Conservation (phyloP, 2,329 filamentous ascomycete genomes). For the Ceratocystis harringtonii region DNA sequence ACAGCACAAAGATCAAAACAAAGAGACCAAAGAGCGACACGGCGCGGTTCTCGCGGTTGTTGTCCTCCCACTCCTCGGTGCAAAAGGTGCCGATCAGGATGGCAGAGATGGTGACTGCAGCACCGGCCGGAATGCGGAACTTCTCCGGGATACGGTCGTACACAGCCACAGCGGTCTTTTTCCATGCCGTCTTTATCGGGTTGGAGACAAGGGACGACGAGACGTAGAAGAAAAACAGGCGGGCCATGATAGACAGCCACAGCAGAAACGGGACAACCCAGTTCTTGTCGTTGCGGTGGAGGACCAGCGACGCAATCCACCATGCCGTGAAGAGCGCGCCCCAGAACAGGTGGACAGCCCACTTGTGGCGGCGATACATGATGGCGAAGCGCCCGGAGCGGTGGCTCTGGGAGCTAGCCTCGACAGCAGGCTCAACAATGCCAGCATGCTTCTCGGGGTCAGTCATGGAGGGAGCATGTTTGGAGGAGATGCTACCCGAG, state of each 20-base stretch:
- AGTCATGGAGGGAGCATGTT: slow-evolving; percentile 19
- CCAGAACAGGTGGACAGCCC: slow-evolving; percentile 33
- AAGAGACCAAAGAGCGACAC: slow-evolving; percentile 65
- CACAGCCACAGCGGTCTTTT: slow-evolving; percentile 43
- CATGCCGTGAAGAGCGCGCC: slow-evolving; percentile 39
- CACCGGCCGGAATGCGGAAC: slow-evolving; percentile 40
- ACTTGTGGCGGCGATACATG: slow-evolving; percentile 32
- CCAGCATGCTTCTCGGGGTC: slow-evolving; percentile 27
- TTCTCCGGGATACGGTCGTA: slow-evolving; percentile 49
- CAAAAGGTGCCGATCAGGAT: slow-evolving; percentile 68
- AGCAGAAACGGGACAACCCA: slow-evolving; percentile 78
- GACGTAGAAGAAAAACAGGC: slow-evolving; percentile 59
- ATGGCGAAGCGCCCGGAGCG: slow-evolving; percentile 21
- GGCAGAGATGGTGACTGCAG: slow-evolving; percentile 47
- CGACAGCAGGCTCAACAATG: slow-evolving; percentile 20
- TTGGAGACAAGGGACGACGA: slow-evolving; percentile 50
- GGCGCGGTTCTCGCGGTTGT: slow-evolving; percentile 65
- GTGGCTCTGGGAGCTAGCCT: slow-evolving; percentile 19
- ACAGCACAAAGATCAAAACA: slow-evolving; percentile 55
- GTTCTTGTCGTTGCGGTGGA: slow-evolving; percentile 57
- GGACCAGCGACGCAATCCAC: slow-evolving; percentile 62
- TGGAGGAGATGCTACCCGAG: slow-evolving; percentile 14
- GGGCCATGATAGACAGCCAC: slow-evolving; percentile 59
- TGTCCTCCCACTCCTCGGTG: slow-evolving; percentile 54
- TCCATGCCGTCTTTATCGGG: slow-evolving; percentile 55